Evolutionary conservation across 805 yeast genomes (phyloP).

Genomic region (Nakazawaea pomicola): DNA sequence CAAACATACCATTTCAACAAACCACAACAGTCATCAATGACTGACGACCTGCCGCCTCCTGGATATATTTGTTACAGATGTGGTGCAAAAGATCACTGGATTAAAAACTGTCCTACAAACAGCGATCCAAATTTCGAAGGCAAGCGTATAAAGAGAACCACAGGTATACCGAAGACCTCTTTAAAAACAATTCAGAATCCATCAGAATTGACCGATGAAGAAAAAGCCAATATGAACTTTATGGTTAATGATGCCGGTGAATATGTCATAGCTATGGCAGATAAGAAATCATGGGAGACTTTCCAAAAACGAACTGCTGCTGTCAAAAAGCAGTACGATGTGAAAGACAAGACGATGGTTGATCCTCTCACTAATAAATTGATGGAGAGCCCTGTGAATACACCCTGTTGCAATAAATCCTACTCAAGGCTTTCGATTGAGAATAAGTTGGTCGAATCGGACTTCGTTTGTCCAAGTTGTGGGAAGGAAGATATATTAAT

Average conservation of each 20-base stretch:
- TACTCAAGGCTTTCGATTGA: conserved; percentile 63
- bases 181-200: conserved; percentile 84
- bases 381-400: conserved; percentile 66
- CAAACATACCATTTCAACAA: conserved; percentile 10
- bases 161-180: conserved; percentile 95
- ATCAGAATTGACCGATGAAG: conserved; percentile 47
- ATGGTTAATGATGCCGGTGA: conserved; percentile 94
- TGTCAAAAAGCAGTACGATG: conserved; percentile 38
- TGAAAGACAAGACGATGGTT: conserved; percentile 54
- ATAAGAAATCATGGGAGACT: conserved; percentile 82
- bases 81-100: conserved; percentile 92
- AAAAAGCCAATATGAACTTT: conserved; percentile 49
- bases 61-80: conserved; percentile 96
- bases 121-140: conserved; percentile 93
- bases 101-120: conserved; percentile 91
- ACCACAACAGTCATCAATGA: conserved; percentile 17
- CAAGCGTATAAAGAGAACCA: conserved; percentile 82
- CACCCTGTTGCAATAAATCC: conserved; percentile 60
- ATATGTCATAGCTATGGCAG: conserved; percentile 94
- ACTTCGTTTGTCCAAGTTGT: conserved; percentile 90
- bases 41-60: conserved; percentile 86
- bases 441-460: conserved; percentile 66
- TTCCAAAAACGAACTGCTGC: conserved; percentile 60
- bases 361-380: conserved; percentile 70
- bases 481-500: conserved; percentile 65